Conservation (phyloP, 2,329 filamentous ascomycete species). For the Colletotrichum karsti region DNA sequence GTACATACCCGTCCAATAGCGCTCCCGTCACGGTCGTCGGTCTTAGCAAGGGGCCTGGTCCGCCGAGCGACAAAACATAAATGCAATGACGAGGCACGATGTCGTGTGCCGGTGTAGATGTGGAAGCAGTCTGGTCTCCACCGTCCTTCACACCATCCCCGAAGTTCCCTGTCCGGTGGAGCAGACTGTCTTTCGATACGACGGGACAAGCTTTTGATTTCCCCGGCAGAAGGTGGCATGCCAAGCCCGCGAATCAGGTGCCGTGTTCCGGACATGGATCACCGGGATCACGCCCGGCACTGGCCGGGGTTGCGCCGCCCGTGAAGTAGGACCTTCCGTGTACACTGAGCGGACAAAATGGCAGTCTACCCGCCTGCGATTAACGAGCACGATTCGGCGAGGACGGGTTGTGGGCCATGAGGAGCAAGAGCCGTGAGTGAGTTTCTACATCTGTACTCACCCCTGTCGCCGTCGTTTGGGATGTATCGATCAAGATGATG, state of each 20-base stretch:
- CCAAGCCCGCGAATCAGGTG: constrained; percentile 25
- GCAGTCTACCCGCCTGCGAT: background rate
- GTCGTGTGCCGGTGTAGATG: constrained; percentile 4
- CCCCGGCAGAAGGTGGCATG: constrained; percentile 2
- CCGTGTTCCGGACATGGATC: constrained; percentile 11
- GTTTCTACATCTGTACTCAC: background rate
- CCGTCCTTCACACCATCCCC: background rate
- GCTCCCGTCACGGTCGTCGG: constrained; percentile 16
- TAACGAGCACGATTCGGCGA: constrained; percentile 3
- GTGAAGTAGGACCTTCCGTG: background rate
- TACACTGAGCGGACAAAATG: background rate
- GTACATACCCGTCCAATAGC: constrained; percentile 30
- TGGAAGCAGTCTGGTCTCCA: background rate
- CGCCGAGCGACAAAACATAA: background rate
- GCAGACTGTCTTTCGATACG: constrained; percentile 9
- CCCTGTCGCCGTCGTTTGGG: background rate
- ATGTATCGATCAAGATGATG: background rate
- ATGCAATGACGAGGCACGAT: constrained; percentile 16
- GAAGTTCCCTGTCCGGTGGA: background rate
- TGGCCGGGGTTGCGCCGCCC: constrained; percentile 4
- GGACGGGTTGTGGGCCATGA: constrained; percentile 16
- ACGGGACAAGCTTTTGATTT: constrained; percentile 27
- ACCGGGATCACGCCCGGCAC: background rate
- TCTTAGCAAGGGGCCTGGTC: constrained; percentile 6
- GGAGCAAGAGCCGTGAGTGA: background rate